Base-by-base conservation (phyloP, 1,284 basidiomycete genomes). In the Ceratobasidium sp. region DNA sequence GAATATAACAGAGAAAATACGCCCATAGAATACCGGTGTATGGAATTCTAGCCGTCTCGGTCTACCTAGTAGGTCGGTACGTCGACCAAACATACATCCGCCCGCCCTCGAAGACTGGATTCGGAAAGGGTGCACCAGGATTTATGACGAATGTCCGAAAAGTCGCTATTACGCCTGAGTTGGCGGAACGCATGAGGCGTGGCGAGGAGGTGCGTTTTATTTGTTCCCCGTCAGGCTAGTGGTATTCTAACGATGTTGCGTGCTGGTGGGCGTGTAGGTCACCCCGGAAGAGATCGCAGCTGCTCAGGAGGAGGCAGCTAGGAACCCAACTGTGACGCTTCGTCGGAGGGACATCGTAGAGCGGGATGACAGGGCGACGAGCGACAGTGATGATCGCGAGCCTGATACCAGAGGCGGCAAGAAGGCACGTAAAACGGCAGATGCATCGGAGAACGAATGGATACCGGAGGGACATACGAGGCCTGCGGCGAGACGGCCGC, bases 61-160 rank as follows among this genome's bases (percentile, higher is more conserved):
- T 71, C 31, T 69, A 36, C 33, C 24, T 71, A 6, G 41, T 69
- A 11, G 74, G 54, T 41, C 65, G 65, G 27, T 75, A 75, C 31
- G 45, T 75, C 33, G 74, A 75, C 65, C 22, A 69, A 2, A 75
- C 44, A 33, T 75, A 60, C 33, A 69, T 75, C 33, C 74, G 74
- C n/a, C 74, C 74, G 4, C 65, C 65, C 9, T 71, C 74, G 14
- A 75, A 75, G 48, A 75, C 73, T 17, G 74, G 74, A 24, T 71
- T 75, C 54, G 74, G 74, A 22, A 75, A 75, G 44, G 74, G 74
- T 24, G 74, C 74, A 57, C 74, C 74, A 2, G 74, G 74, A n/a
- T 75, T 75, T 31, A 51, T 69, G 33, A 75, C 74, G 17, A 75
- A 56, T 47, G 66, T 66, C 22, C 50, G 45, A n/a, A 67, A 75